Base-by-base conservation (phyloP, 225 moss, liverwort and hornwort genomes). In the Physcomitrellopsis africana region DNA sequence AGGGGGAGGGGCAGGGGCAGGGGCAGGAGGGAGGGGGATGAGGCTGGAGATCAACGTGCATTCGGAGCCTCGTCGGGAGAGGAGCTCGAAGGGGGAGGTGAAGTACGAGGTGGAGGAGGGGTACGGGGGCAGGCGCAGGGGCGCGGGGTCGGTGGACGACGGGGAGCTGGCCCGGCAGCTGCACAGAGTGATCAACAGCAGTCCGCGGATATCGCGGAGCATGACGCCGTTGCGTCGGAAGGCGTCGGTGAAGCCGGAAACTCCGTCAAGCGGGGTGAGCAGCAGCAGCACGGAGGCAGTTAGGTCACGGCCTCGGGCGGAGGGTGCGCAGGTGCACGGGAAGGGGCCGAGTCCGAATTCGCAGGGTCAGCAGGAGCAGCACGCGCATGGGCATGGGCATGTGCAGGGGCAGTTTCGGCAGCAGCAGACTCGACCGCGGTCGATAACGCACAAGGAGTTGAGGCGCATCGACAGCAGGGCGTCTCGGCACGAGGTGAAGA, bases 101-200 rank as follows among this genome's bases (percentile, higher is more conserved):
- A 29, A 29, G 29, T 29, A 29, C 29, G 29, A 29, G 29, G 4
- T 4, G 29, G 29, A 29, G 29, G 29, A 29, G 29, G 77, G 70
- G 2, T 78, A 86, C 20, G 74, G 65, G 1, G 60, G 59, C 10
- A 73, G 80, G 46, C 86, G 29, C 29, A 4, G 29, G 29, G 29
- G 29, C 29, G 29, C 29, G 29, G 29, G 88, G 19, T 88, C 92
- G 3, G 76, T 94, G 43, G 92, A 88, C 72, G 94, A 96, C 55
- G 92, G 92, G 72, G 91, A 94, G 79, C 81, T 96, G 60, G 96
- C 96, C 47, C 92, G 96, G 16, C 94, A 96, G 79, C 85, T 96
- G 68, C 96, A 96, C 76, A 86, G 94, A 37, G 92, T 83, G 18
- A 96, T 96, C 53, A 96, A 96, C 72, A 96, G 94, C 84, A 94